Percentiles rank a stretch among this genome's conserved stretches.
These are phyloP conservation scores for Trichosporon faecale DNA, from an alignment of 1,284 basidiomycete species.

Conservation along the genomic window DNA sequence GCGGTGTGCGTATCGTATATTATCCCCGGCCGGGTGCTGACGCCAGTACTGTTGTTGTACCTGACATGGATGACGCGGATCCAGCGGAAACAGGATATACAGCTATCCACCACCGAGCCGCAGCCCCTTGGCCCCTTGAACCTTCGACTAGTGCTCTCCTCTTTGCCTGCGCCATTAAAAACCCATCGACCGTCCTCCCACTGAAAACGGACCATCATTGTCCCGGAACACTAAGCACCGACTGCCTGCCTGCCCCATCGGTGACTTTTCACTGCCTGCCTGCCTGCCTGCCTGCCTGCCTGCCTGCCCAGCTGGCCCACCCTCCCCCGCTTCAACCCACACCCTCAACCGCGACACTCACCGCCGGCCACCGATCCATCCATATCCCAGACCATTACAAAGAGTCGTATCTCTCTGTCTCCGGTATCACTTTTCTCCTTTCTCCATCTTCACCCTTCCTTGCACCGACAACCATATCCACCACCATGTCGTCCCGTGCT, in stretches of 20 bases:
- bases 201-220: slow-evolving; percentile 7
- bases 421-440: not conserved
- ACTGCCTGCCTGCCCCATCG: not conserved
- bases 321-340: not conserved
- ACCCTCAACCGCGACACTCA: no score
- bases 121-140: no score
- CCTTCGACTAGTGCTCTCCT: no score
- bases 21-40: not conserved
- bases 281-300: not conserved
- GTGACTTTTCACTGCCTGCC: not conserved
- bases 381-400: not conserved
- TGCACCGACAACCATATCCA: not conserved
- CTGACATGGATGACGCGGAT: not conserved
- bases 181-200: not conserved
- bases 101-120: not conserved
- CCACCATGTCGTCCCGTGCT: slow-evolving; percentile 19
- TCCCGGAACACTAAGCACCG: not conserved
- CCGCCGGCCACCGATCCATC: not conserved
- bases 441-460: not conserved
- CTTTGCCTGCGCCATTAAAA: not conserved
- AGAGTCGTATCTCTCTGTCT: not conserved
- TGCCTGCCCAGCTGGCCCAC: not conserved
- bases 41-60: no score
- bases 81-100: not conserved
- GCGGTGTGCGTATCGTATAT: not conserved